These are phyloP conservation scores for Mycena citricolor DNA, from an alignment of 1,284 basidiomycete species.

Conservation along the genomic window DNA sequence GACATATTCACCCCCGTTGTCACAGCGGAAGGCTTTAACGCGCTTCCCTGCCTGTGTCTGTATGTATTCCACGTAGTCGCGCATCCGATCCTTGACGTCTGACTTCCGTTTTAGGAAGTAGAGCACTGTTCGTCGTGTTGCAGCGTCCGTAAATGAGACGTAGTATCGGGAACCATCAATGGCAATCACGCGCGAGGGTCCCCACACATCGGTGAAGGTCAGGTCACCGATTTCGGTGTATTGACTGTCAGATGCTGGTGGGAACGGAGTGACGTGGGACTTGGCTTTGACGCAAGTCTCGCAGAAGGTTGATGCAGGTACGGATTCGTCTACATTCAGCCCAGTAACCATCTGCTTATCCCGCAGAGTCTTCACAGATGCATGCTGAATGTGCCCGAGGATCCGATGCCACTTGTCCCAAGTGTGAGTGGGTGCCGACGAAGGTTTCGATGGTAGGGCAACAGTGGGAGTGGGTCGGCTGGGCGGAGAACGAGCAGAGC, in stretches of 20 bases:
- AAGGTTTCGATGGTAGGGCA: conserved; percentile 5
- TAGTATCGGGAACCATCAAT: conserved; percentile 23
- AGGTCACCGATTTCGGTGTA: conserved; percentile 13
- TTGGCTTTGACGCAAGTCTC: conserved; percentile 11
- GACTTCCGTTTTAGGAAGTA: conserved; percentile 24
- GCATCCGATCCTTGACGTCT: conserved; percentile 19
- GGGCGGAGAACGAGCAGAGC: no score
- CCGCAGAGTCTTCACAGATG: conserved; percentile 6
- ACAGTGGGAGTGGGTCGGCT: no score
- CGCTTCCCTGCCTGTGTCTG: conserved; percentile 18
- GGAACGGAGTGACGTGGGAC: conserved; percentile 9
- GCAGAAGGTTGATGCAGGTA: conserved; percentile 1
- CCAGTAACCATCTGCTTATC: conserved; percentile 13
- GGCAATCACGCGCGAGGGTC: conserved; percentile 28
- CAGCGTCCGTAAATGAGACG: conserved; percentile 26
- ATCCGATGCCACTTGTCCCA: conserved; percentile 15
- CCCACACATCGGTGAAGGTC: conserved; percentile 36
- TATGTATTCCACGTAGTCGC: conserved; percentile 10
- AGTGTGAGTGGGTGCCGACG: conserved; percentile 1
- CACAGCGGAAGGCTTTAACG: conserved; percentile 22
- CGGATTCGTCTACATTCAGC: conserved; percentile 6
- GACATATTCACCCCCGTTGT: conserved; percentile 30
- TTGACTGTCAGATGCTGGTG: not conserved
- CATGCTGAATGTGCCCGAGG: conserved; percentile 9
- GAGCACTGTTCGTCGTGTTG: conserved; percentile 7